These are phyloP conservation scores for Saccharomycopsis fibuligera DNA, from an alignment of 805 yeast genomes.

Conservation along the genomic window DNA sequence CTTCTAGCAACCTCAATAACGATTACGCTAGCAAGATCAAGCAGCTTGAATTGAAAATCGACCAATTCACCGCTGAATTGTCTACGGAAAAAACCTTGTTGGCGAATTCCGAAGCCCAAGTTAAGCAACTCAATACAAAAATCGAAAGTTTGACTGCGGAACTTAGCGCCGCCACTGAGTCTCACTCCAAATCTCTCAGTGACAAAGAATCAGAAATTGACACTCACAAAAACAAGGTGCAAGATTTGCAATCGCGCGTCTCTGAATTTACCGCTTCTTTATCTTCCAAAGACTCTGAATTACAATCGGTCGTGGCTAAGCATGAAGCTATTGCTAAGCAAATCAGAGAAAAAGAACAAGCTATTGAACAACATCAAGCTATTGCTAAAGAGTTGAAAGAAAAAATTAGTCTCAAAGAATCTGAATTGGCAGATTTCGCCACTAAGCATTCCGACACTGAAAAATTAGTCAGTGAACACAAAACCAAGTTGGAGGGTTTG, in stretches of 20 bases:
- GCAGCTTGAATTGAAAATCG: conserved; percentile 5
- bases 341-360: conserved; percentile 4
- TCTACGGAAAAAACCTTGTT: conserved; percentile 14
- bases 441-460: background rate
- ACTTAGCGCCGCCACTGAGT: background rate
- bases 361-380: conserved; percentile 11
- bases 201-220: conserved; percentile 2
- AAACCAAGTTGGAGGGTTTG: background rate
- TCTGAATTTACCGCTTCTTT: background rate
- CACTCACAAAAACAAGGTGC: background rate
- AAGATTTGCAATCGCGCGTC: background rate
- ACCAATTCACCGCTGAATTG: conserved; percentile 15
- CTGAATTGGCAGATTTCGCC: conserved; percentile 1
- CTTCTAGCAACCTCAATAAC: background rate
- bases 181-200: background rate
- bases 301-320: conserved; percentile 1
- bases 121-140: background rate
- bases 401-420: background rate
- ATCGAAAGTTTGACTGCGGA: background rate
- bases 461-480: background rate
- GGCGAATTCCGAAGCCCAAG: background rate
- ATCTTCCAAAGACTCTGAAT: background rate
- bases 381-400: conserved; percentile 8
- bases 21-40: background rate
- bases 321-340: conserved; percentile 14